Evolutionary conservation across 1,284 basidiomycete species (phyloP), one percentile per base, ranked within the genome.

Genomic region (Pseudozyma sp.): DNA sequence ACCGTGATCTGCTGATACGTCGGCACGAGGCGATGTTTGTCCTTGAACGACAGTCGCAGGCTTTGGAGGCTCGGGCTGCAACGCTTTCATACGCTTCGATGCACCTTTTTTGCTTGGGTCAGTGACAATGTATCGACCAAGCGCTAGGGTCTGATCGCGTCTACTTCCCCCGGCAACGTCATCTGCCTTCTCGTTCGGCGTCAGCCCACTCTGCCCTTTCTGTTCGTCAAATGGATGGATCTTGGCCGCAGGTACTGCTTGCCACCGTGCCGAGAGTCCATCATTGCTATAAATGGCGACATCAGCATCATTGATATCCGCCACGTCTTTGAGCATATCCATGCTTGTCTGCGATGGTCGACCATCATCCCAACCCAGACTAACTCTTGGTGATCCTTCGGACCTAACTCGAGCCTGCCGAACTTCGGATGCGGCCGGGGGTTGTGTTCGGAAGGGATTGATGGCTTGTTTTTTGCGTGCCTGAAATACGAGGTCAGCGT

Each of bases 241-340:
- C 35, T 51, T 42, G 39, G 39, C 39, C 16, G 25, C 44, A 35
- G 39, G 40, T 14, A 8, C 6, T 2, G 47, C 14, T 18, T 35
- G 18, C 4, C 11, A 14, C 3, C 12, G 5, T 12, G 7, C 44
- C 34, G 12, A 21, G 8, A 36, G 11, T 7, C 39, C 1, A 8
- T 48, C 48, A 0, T 48, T 7, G 11, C 44, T 19, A 18, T 69
- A 63, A 16, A 69, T 42, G 19, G 44, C 66, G 31, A 54, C 39
- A 31, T 39, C 60, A 4, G 45, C 51, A 3, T 50, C 39, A 8
- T 62, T 11, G 7, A 40, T 5, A 8, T 47, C 10, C 14, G 66
- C 59, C 18, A 21, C 18, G 5, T 63, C 52, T 14, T 63, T 39
- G n/a, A 63, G n/a, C 21, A 31, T 52, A 13, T 25, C 44, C 8